phyloP scores from a whole-genome alignment of 805 yeast genomes.

The Lipomyces mesembrius region DNA sequence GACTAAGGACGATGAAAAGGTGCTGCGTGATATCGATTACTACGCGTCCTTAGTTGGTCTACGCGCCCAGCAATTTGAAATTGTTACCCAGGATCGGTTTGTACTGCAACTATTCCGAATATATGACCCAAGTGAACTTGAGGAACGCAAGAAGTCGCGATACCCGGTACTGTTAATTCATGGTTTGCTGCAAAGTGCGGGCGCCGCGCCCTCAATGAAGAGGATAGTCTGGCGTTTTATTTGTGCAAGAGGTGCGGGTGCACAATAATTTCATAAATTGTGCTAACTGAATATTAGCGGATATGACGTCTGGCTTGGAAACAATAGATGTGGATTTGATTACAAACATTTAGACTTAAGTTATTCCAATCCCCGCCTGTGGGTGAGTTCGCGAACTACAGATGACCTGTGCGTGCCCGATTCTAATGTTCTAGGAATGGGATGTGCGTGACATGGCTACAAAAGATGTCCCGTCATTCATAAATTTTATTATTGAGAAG shows the following conservation, averaged over 20 bases:
- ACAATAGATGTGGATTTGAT: slow-evolving; percentile 83
- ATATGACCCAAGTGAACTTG: slow-evolving; percentile 53
- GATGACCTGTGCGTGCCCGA: not conserved
- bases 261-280: not conserved
- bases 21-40: slow-evolving; percentile 63
- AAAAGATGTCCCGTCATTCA: slow-evolving; percentile 74
- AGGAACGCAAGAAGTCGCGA: slow-evolving; percentile 43
- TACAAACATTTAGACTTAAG: slow-evolving; percentile 64
- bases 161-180: slow-evolving; percentile 79
- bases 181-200: slow-evolving; percentile 86
- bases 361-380: slow-evolving; percentile 58
- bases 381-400: slow-evolving; percentile 51
- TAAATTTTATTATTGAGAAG: slow-evolving; percentile 59
- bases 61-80: slow-evolving; percentile 60
- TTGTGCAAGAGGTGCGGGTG: slow-evolving; percentile 47
- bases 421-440: slow-evolving; percentile 63
- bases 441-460: slow-evolving; percentile 81
- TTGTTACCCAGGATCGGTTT: slow-evolving; percentile 82
- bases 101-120: slow-evolving; percentile 68
- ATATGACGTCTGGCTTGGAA: slow-evolving; percentile 89
- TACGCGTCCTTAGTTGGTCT: slow-evolving; percentile 68
- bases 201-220: slow-evolving; percentile 87
- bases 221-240: slow-evolving; percentile 69
- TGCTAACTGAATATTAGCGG: slow-evolving; percentile 49
- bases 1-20: slow-evolving; percentile 45